Conservation (phyloP, 257 asterid genomes). For the Nemophila menziesii region DNA sequence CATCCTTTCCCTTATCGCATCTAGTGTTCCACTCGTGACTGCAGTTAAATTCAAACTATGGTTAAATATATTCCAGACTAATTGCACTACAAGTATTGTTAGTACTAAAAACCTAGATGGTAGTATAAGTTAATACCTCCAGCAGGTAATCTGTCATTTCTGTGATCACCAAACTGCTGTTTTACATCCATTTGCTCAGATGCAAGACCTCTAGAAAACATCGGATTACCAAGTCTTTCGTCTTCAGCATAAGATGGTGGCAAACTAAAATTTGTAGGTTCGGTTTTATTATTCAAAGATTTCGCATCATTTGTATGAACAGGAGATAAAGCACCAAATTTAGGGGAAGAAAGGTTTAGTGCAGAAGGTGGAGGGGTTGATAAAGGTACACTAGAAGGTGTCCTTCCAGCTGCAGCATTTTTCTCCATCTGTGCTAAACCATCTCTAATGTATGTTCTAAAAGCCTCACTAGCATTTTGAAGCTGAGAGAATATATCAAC, state of each 20-base stretch:
- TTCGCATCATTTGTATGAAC: slow-evolving; percentile 1
- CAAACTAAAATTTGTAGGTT: slow-evolving; percentile 1
- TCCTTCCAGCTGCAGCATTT: slow-evolving; percentile 95
- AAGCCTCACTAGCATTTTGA: slow-evolving; percentile 97
- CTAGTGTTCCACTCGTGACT: slow-evolving; percentile 80
- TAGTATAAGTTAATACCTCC: slow-evolving; percentile 41
- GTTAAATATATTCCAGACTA: neutral
- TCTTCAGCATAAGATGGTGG: slow-evolving; percentile 22
- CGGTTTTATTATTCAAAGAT: too few relatives aligned
- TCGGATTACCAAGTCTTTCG: slow-evolving; percentile 29
- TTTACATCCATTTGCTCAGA: slow-evolving; percentile 39
- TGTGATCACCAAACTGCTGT: slow-evolving; percentile 48
- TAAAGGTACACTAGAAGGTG: slow-evolving; percentile 93
- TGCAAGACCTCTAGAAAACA: slow-evolving; percentile 30
- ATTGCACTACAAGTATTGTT: neutral
- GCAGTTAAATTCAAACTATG: slow-evolving; percentile 21
- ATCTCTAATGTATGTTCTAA: slow-evolving; percentile 90
- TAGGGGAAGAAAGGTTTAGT: slow-evolving; percentile 64
- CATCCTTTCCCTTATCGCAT: slow-evolving; percentile 97
- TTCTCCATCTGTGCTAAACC: slow-evolving; percentile 99
- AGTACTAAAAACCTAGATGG: slow-evolving; percentile 4
- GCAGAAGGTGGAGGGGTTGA: slow-evolving; percentile 89
- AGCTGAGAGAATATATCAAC: slow-evolving; percentile 95
- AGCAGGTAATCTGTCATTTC: slow-evolving; percentile 65
- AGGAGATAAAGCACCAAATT: slow-evolving; percentile 47